phyloP scores from a whole-genome alignment of 148 eudicot genomes.

The Vaccinium darrowii region DNA sequence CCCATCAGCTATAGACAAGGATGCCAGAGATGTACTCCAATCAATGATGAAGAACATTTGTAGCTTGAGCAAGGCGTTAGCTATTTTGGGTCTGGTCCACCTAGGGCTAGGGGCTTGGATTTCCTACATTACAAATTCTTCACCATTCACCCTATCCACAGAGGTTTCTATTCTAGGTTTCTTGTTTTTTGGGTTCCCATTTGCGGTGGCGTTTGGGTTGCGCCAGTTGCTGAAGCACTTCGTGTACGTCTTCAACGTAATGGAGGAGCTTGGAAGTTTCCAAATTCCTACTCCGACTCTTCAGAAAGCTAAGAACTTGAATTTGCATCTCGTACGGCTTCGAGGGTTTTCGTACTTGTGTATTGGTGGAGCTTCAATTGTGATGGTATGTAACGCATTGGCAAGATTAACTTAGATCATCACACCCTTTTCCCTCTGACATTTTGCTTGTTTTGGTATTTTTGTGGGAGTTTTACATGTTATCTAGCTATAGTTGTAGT shows the following conservation, averaged over 20 bases:
- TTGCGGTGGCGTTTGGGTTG: constrained; percentile 66
- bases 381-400: constrained; percentile 32
- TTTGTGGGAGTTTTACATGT: background rate
- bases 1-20: constrained; percentile 50
- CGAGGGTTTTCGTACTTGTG: constrained; percentile 58
- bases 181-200: constrained; percentile 65
- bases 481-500: background rate
- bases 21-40: constrained; percentile 43
- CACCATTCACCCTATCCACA: constrained; percentile 15
- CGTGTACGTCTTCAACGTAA: constrained; percentile 60
- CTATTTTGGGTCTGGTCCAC: constrained; percentile 51
- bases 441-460: background rate
- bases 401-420: constrained; percentile 29
- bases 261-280: constrained; percentile 79
- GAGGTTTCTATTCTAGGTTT: constrained; percentile 44
- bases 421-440: too few relatives aligned
- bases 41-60: constrained; percentile 40
- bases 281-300: constrained; percentile 68
- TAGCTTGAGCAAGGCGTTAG: constrained; percentile 38
- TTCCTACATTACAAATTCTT: constrained; percentile 29
- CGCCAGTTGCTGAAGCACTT: constrained; percentile 61
- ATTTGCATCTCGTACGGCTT: constrained; percentile 57
- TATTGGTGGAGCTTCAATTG: constrained; percentile 56
- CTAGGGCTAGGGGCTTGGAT: constrained; percentile 61
- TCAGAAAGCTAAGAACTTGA: constrained; percentile 68